phyloP scores from a whole-genome alignment of 2,329 filamentous ascomycete genomes.

The Botrytis fabae region DNA sequence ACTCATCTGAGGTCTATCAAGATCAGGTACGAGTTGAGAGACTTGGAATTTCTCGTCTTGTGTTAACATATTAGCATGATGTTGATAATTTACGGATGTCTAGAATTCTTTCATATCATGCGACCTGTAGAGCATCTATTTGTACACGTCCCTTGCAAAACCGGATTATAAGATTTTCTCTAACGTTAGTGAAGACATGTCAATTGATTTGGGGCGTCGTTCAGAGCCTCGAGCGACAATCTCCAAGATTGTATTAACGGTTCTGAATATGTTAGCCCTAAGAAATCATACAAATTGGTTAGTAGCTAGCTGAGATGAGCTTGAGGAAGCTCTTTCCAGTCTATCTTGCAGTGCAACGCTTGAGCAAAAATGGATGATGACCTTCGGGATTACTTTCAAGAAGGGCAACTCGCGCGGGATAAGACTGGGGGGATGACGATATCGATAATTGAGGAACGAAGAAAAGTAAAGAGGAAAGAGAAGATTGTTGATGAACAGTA shows the following conservation, averaged over 20 bases:
- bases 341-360: not conserved
- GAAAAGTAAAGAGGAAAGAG: not conserved
- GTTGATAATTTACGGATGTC: not conserved
- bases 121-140: not conserved
- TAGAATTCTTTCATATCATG: not conserved
- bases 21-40: not conserved
- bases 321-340: not conserved
- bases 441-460: not conserved
- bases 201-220: not conserved
- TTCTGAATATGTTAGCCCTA: not conserved
- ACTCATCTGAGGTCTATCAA: not conserved
- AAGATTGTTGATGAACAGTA: not conserved
- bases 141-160: not conserved
- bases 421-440: not conserved
- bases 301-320: not conserved
- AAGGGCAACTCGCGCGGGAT: not conserved
- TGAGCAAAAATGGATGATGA: accelerated
- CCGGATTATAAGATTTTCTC: not conserved
- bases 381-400: accelerated
- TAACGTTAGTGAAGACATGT: not conserved
- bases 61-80: no score
- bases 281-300: not conserved
- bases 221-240: not conserved
- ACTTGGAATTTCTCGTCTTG: not conserved
- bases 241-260: not conserved